These are phyloP conservation scores for Candida dubliniensis DNA, from an alignment of 1,139 yeast genomes.

Conservation along the genomic window DNA sequence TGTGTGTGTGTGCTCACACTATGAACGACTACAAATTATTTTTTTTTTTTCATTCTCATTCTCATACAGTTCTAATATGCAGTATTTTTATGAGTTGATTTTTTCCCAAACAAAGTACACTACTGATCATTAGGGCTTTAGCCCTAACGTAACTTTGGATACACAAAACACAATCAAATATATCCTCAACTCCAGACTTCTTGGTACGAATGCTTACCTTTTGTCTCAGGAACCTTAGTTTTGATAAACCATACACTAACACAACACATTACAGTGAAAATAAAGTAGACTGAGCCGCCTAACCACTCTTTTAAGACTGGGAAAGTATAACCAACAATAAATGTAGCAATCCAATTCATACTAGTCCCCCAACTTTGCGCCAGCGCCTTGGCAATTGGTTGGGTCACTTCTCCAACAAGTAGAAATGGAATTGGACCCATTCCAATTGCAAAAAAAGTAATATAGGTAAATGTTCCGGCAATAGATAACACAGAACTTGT, in stretches of 20 bases:
- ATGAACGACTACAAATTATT: background rate
- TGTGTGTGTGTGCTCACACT: background rate
- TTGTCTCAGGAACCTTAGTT: constrained; percentile 72
- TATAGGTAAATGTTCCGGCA: constrained; percentile 67
- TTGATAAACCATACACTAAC: constrained; percentile 50
- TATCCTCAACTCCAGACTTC: constrained; percentile 52
- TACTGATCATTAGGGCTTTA: constrained; percentile 10
- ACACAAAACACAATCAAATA: constrained; percentile 4
- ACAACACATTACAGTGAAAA: constrained; percentile 63
- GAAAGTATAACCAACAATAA: constrained; percentile 75
- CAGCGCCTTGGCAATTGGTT: constrained; percentile 70
- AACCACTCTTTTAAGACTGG: constrained; percentile 65
- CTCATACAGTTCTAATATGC: background rate
- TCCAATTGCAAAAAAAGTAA: constrained; percentile 85
- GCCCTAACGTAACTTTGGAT: constrained; percentile 9
- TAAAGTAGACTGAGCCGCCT: constrained; percentile 78
- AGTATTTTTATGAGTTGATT: constrained; percentile 1
- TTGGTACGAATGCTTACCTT: constrained; percentile 57
- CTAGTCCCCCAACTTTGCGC: constrained; percentile 94
- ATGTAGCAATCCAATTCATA: constrained; percentile 89
- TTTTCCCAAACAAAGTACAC: background rate
- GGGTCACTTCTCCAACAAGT: constrained; percentile 85
- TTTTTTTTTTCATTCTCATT: background rate
- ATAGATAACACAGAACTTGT: constrained; percentile 56
- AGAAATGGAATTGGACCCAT: constrained; percentile 94